Conservation (phyloP, 768 basidiomycete species). For the Leccinum arenicola region DNA sequence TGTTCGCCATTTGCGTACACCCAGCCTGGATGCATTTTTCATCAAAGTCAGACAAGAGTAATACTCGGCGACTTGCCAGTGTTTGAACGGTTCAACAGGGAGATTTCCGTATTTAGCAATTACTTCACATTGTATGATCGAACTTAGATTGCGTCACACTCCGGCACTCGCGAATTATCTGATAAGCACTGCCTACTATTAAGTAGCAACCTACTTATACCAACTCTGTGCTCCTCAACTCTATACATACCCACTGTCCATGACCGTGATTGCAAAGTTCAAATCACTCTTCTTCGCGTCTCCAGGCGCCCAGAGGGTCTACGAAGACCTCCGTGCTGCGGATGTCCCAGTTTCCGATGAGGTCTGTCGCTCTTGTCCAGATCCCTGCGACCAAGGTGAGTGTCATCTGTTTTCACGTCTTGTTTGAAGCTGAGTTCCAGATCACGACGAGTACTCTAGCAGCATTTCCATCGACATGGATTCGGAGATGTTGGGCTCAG, state of each 20-base stretch:
- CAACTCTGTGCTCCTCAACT: not conserved
- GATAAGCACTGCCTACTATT: not conserved
- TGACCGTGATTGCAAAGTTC: conserved; percentile 27
- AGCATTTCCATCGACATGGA: conserved; percentile 79
- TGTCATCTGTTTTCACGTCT: conserved; percentile 27
- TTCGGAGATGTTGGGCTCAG: conserved; percentile 78
- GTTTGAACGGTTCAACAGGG: no score
- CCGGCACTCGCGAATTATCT: not conserved
- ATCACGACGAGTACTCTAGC: conserved; percentile 70
- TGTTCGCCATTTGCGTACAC: no score
- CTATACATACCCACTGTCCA: conserved; percentile 2
- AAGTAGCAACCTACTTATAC: not conserved
- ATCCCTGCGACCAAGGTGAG: conserved; percentile 73
- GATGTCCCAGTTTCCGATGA: conserved; percentile 63
- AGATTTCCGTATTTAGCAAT: no score
- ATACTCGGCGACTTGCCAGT: no score
- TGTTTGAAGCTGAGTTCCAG: conserved; percentile 34
- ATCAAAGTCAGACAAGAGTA: no score
- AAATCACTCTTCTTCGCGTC: conserved; percentile 17
- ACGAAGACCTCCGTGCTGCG: conserved; percentile 51
- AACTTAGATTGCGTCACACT: not conserved
- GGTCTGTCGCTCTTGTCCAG: conserved; percentile 71
- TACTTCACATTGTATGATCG: not conserved
- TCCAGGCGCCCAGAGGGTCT: conserved; percentile 39
- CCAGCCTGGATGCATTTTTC: no score